These are phyloP conservation scores for Botrytis cinerea DNA, from an alignment of 2,329 filamentous ascomycete species.

Conservation along the genomic window DNA sequence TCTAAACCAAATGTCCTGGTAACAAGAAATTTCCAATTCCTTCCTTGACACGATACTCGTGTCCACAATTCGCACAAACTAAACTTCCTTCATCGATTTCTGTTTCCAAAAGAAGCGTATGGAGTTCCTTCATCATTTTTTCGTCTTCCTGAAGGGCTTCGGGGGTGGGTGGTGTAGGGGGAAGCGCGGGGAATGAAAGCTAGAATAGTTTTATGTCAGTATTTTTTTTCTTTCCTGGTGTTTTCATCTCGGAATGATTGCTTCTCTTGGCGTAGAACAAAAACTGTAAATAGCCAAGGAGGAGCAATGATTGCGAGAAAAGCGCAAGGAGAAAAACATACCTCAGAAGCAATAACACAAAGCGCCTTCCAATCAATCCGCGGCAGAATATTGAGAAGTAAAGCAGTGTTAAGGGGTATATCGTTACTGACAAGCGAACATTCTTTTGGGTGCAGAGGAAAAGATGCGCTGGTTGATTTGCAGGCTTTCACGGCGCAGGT, in stretches of 20 bases:
- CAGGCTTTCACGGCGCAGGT: conserved; percentile 95
- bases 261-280: neutral
- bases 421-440: conserved; percentile 87
- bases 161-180: conserved; percentile 61
- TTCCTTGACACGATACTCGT: conserved; percentile 93
- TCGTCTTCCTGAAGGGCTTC: conserved; percentile 66
- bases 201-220: conserved; percentile 43
- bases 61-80: conserved; percentile 86
- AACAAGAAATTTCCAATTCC: conserved; percentile 96
- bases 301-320: neutral
- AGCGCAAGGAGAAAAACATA: conserved; percentile 45
- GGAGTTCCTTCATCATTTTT: conserved; percentile 73
- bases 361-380: conserved; percentile 87
- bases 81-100: conserved; percentile 86
- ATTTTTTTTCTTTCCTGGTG: conserved; percentile 25
- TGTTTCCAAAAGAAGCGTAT: conserved; percentile 83
- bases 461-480: conserved; percentile 77
- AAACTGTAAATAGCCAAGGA: neutral
- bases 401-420: conserved; percentile 75
- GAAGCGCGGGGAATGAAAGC: conserved; percentile 78
- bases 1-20: conserved; percentile 80
- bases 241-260: neutral
- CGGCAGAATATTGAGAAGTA: conserved; percentile 82
- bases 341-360: conserved; percentile 73
- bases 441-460: conserved; percentile 89